These are phyloP conservation scores for Gypsophila paniculata DNA, from an alignment of 179 eudicot species.

Conservation along the genomic window DNA sequence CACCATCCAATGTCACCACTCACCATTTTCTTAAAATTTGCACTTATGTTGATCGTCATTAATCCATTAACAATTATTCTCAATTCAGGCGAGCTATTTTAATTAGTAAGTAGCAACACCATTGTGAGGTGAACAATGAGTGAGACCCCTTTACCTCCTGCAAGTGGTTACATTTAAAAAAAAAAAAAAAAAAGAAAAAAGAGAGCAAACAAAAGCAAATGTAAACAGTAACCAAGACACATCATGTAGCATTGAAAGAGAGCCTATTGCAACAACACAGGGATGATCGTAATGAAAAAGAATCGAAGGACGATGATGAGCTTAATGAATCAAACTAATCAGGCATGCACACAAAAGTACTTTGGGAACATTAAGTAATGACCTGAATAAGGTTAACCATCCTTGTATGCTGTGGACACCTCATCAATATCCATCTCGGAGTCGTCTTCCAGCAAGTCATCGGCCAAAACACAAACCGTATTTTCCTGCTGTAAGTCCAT, in stretches of 20 bases:
- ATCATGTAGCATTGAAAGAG: neutral
- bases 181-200: no score
- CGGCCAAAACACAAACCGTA: constrained; percentile 34
- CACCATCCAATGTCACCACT: no score
- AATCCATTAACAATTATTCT: no score
- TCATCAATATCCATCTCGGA: constrained; percentile 82
- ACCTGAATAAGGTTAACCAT: constrained; percentile 23
- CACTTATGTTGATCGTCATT: no score
- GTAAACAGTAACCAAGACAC: neutral
- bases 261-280: neutral
- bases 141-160: no score
- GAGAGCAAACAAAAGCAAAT: no score
- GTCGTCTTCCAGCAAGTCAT: constrained; percentile 31
- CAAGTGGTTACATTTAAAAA: no score
- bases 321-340: neutral
- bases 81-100: no score
- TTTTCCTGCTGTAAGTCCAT: constrained; percentile 32
- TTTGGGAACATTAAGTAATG: neutral
- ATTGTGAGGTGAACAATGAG: no score
- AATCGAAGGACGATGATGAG: neutral
- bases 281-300: neutral
- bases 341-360: neutral
- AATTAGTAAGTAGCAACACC: no score
- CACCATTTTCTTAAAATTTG: no score
- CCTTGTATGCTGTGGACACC: constrained; percentile 48